These are phyloP conservation scores for Backusella luteola DNA, from an alignment of 192 early-diverging fungal genomes.

Conservation along the genomic window DNA sequence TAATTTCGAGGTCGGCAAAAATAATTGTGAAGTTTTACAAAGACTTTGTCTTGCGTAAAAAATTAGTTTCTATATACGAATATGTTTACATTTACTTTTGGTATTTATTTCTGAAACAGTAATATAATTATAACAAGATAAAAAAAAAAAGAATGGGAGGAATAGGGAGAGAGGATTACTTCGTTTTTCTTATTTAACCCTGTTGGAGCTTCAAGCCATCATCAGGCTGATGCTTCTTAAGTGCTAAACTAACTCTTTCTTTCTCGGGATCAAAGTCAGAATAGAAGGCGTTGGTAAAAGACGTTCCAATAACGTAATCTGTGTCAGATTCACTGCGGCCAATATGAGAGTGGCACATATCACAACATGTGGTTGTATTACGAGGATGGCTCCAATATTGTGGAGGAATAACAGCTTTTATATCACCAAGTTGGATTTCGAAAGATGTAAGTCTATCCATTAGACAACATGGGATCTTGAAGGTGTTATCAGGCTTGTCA, in stretches of 20 bases:
- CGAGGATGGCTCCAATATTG: conserved; percentile 28
- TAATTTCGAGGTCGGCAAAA: too few species aligned
- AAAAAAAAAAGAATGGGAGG: background rate
- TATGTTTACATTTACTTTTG: background rate
- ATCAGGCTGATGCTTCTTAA: conserved; percentile 12
- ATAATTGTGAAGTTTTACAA: too few species aligned
- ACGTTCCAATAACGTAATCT: conserved; percentile 26
- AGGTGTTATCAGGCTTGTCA: conserved; percentile 20
- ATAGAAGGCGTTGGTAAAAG: conserved; percentile 36
- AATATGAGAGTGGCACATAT: conserved; percentile 20
- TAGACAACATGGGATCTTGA: conserved; percentile 29
- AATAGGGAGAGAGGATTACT: background rate
- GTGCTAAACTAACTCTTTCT: conserved; percentile 22
- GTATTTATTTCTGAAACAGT: background rate
- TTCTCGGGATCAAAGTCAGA: conserved; percentile 27
- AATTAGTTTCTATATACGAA: background rate
- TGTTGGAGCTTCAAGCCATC: conserved; percentile 14
- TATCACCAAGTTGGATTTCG: conserved; percentile 8
- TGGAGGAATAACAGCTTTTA: conserved; percentile 20
- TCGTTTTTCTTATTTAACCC: background rate
- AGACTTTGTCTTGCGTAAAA: background rate
- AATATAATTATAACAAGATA: background rate
- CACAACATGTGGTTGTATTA: conserved; percentile 19
- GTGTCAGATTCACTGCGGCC: conserved; percentile 18
- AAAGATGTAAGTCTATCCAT: conserved; percentile 26